A percentile compares a stretch with the other conserved stretches of the same genome.
Evolutionary conservation across 2,329 filamentous ascomycete species (phyloP).

Genomic region (Sporothrix humicola): DNA sequence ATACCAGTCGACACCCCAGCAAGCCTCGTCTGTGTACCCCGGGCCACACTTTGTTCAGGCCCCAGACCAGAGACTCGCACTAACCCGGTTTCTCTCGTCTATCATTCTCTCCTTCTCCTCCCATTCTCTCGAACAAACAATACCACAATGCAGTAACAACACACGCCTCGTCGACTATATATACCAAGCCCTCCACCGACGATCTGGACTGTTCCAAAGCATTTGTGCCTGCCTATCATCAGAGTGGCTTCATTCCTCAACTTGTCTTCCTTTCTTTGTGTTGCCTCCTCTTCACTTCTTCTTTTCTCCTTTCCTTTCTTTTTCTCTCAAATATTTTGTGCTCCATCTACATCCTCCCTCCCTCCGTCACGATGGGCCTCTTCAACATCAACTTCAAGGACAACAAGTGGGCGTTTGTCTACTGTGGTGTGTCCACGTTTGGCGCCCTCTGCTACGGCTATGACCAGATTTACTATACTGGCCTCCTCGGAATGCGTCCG

Average conservation of each 20-base stretch:
- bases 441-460: conserved; percentile 41
- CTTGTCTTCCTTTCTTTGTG: not conserved
- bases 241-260: not conserved
- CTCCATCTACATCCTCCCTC: not conserved
- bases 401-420: conserved; percentile 40
- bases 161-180: conserved; percentile 6
- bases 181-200: conserved; percentile 11
- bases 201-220: conserved; percentile 7
- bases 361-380: conserved; percentile 29
- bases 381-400: conserved; percentile 35
- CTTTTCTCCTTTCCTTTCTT: not conserved
- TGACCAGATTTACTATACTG: conserved; percentile 40
- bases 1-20: conserved; percentile 10
- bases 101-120: not conserved
- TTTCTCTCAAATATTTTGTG: not conserved
- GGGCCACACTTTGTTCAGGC: not conserved
- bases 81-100: conserved; percentile 15
- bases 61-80: not conserved
- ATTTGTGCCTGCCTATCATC: not conserved
- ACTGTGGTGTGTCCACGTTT: conserved; percentile 40
- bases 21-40: not conserved
- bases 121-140: not conserved
- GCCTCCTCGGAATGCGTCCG: conserved; percentile 42
- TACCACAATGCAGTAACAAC: not conserved
- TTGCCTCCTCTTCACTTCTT: not conserved